A percentile compares a stretch with the other conserved stretches of the same genome.
Evolutionary conservation across 1,284 basidiomycete genomes (phyloP).

Genomic region (Ganoderma sinense): DNA sequence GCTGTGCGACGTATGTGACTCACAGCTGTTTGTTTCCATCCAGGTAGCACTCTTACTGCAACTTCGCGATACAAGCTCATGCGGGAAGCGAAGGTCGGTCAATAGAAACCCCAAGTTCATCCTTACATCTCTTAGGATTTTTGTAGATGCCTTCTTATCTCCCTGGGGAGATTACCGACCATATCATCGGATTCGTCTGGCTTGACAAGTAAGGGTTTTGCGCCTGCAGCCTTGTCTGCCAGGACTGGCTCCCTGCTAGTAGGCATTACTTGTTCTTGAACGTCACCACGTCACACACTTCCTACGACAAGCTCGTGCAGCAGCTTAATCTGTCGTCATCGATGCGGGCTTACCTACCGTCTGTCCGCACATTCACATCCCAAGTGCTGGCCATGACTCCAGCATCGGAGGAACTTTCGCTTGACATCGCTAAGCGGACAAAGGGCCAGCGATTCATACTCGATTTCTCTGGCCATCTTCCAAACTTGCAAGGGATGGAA

Average conservation of each 20-base stretch:
- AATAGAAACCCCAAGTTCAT: not conserved
- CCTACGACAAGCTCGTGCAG: not conserved
- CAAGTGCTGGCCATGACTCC: too few relatives aligned
- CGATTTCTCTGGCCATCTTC: not conserved
- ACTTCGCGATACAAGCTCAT: too few relatives aligned
- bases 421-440: too few relatives aligned
- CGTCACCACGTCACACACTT: not conserved
- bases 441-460: not conserved
- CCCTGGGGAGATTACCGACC: not conserved
- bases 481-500: not conserved
- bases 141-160: not conserved
- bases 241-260: constrained; percentile 1
- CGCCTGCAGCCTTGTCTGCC: constrained; percentile 3
- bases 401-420: too few relatives aligned
- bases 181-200: not conserved
- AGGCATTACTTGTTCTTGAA: not conserved
- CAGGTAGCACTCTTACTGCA: too few relatives aligned
- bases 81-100: not conserved
- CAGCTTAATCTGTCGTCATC: not conserved
- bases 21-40: too few relatives aligned
- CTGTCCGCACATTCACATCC: not conserved
- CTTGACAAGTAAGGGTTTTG: not conserved
- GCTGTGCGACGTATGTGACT: not conserved
- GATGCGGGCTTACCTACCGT: not conserved
- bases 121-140: not conserved